Base-by-base conservation (phyloP, 164 flowering plant genomes). In the Echeveria elegans region DNA sequence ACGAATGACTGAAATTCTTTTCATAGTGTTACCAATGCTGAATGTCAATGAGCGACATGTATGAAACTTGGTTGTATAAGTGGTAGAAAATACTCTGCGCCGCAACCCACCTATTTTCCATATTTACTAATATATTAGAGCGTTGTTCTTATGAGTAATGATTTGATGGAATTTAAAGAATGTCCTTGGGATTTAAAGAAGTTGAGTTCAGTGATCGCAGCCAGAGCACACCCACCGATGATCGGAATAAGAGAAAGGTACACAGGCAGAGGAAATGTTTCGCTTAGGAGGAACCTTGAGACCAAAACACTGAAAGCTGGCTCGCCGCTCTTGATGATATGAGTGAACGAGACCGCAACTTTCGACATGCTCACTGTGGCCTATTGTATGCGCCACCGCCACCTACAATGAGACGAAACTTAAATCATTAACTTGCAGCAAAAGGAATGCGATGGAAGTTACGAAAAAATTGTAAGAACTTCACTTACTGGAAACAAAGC, bases 311-410 rank as follows among this genome's bases (percentile, higher is more conserved):
- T 77, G 66, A 77, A 77, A 70, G 80, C 80, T 19, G 80, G 80
- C 63, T 77, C 80, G 30, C 76, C 75, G 63, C 80, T 77, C 71
- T 77, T 77, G 63, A 77, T 77, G 12, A 77, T 75, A 61, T 77
- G 81, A 0, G 81, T 77, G 24, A 77, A 77, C 28, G 80, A 77
- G 64, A 77, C 80, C 6, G 80, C 80, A 18, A 77, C 80, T 64
- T 77, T 78, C 64, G 81, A 78, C 81, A 78, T 78, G 68, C 81
- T 78, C 14, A 78, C 81, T 1, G 81, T 78, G 24, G 34, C 81
- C 81, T 56, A 77, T 74, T 65, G 81, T 72, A 40, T 78, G 81
- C 34, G 78, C 81, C 70, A 78, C 69, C 31, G 81, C 81, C 70
- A 78, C 81, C 81, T 78, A 67, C 30, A 43, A 0, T 14, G 30